These are phyloP conservation scores for Micractinium sp. DNA, from an alignment of 139 green algal species.

Conservation along the genomic window DNA sequence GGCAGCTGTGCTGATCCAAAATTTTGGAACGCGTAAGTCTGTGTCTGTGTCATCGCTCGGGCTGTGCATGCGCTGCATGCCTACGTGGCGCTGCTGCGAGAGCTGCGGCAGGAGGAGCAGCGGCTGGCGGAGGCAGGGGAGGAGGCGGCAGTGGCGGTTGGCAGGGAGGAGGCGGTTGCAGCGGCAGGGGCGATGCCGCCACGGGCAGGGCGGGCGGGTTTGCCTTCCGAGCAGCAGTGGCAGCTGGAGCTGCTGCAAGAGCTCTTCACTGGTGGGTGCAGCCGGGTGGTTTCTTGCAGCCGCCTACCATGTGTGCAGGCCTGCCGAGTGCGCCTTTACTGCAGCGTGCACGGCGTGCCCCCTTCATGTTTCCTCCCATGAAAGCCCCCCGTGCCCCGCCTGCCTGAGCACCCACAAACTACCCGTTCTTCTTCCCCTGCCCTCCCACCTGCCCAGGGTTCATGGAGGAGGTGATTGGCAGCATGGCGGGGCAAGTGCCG, in stretches of 20 bases:
- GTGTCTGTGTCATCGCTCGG: background rate
- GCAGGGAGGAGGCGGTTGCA: too few species aligned
- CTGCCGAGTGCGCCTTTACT: too few species aligned
- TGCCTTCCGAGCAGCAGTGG: background rate
- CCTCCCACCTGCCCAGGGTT: constrained; percentile 28
- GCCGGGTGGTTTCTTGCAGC: background rate
- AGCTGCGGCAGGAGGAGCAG: constrained; percentile 40
- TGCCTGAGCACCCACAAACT: background rate
- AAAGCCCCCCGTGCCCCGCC: too few species aligned
- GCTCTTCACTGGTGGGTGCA: constrained; percentile 34
- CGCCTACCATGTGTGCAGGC: background rate
- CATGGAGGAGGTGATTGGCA: constrained; percentile 61
- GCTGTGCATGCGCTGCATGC: constrained; percentile 18
- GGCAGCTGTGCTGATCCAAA: too few species aligned
- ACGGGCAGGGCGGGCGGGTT: background rate
- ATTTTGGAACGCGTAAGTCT: too few species aligned
- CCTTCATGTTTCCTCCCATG: too few species aligned
- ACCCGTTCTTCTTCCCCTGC: background rate
- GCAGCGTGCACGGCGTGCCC: too few species aligned
- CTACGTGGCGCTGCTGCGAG: constrained; percentile 38
- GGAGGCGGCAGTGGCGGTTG: too few species aligned
- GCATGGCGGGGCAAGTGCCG: constrained; percentile 59
- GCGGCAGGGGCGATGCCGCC: too few species aligned
- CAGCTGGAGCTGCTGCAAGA: constrained; percentile 42
- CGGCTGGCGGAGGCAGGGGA: background rate